phyloP scores from a whole-genome alignment of 345 rosid genomes.

The Arabidopsis thaliana region TAIR10.1 NC_003076.8:9153501-9154000 shows the following conservation, averaged over 20 bases:
- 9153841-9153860: not conserved
- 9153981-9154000: conserved; percentile 2
- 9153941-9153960: not conserved
- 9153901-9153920: not conserved
- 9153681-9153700: not conserved
- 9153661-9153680: not conserved
- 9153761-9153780: not conserved
- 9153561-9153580: not conserved
- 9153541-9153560: not conserved
- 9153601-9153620: not conserved
- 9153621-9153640: not conserved
- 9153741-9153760: not conserved
- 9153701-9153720: not conserved
- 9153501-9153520: no score
- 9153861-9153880: conserved; percentile 4
- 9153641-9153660: not conserved
- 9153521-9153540: not conserved
- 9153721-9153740: not conserved
- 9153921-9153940: not conserved
- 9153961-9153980: not conserved
- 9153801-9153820: not conserved
- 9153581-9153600: not conserved
- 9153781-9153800: conserved; percentile 5
- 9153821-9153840: not conserved
- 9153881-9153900: conserved; percentile 7